Conservation (phyloP, 2,329 filamentous ascomycete species). For the Ophiostoma sp. region DNA sequence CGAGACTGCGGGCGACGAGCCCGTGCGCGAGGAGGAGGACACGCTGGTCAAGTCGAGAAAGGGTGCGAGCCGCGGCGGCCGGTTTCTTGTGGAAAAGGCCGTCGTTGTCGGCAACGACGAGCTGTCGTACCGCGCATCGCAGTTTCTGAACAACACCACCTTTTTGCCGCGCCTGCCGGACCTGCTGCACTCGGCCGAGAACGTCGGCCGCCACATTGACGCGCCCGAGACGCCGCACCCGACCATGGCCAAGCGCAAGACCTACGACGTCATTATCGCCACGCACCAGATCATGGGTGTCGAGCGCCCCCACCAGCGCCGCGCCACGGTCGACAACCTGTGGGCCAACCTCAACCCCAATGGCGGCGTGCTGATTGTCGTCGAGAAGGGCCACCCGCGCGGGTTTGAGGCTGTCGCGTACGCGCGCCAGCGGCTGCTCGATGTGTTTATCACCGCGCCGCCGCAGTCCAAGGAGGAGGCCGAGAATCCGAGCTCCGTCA, state of each 20-base stretch:
- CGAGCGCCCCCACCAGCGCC: constrained; percentile 70
- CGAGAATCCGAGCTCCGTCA: not conserved
- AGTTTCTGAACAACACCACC: constrained; percentile 78
- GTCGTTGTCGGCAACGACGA: constrained; percentile 72
- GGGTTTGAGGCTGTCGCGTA: constrained; percentile 90
- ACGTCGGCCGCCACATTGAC: constrained; percentile 55
- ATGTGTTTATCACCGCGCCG: constrained; percentile 66
- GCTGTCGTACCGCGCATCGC: constrained; percentile 68
- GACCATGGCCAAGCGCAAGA: constrained; percentile 53
- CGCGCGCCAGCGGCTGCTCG: constrained; percentile 71
- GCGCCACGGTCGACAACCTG: constrained; percentile 75
- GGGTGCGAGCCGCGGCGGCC: not conserved
- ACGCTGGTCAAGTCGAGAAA: not conserved
- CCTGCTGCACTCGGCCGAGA: constrained; percentile 62
- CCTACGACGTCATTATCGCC: constrained; percentile 84
- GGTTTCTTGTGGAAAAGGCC: constrained; percentile 60
- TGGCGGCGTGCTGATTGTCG: constrained; percentile 77
- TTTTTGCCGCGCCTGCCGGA: constrained; percentile 91
- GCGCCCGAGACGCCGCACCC: constrained; percentile 47
- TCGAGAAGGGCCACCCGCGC: constrained; percentile 86
- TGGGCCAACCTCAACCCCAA: constrained; percentile 81
- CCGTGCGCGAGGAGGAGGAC: not conserved
- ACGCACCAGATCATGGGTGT: constrained; percentile 76
- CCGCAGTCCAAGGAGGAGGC: constrained; percentile 29
- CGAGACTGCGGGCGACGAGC: not conserved